These are phyloP conservation scores for Apiospora malaysiana DNA, from an alignment of 2,329 filamentous ascomycete genomes.

Conservation along the genomic window DNA sequence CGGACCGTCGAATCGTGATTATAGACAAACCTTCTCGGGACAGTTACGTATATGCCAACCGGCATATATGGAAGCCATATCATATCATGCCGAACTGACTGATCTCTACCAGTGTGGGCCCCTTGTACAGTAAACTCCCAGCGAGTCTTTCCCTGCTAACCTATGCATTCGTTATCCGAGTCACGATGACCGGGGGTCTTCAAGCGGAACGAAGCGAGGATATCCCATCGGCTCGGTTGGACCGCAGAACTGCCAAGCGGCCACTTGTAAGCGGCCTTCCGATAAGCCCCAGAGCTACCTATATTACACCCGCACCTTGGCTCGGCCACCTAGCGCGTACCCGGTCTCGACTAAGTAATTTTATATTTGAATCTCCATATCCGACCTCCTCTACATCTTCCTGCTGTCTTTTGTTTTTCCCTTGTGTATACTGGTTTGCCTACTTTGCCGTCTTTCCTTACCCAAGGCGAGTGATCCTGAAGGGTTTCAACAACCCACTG, in stretches of 20 bases:
- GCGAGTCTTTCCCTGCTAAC: background rate
- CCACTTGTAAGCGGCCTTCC: background rate
- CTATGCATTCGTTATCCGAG: background rate
- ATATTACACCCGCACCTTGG: slow-evolving; percentile 4
- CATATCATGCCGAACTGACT: background rate
- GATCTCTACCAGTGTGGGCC: background rate
- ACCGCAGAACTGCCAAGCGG: background rate
- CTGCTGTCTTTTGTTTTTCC: background rate
- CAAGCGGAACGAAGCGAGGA: background rate
- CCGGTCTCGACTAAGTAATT: background rate
- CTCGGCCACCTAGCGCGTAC: background rate
- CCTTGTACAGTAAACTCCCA: background rate
- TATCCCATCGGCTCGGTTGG: slow-evolving; percentile 2
- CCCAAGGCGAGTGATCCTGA: background rate
- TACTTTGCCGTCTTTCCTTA: background rate
- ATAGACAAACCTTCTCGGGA: background rate
- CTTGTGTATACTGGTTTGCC: no score
- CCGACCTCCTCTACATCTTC: background rate
- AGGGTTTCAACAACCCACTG: slow-evolving; percentile 22
- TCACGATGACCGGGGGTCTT: background rate
- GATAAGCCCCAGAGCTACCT: background rate
- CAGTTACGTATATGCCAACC: background rate
- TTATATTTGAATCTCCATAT: background rate
- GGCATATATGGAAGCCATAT: background rate
- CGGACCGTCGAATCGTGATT: background rate